Conservation (phyloP, 2,329 filamentous ascomycete genomes). For the Fusarium oligoseptatum region DNA sequence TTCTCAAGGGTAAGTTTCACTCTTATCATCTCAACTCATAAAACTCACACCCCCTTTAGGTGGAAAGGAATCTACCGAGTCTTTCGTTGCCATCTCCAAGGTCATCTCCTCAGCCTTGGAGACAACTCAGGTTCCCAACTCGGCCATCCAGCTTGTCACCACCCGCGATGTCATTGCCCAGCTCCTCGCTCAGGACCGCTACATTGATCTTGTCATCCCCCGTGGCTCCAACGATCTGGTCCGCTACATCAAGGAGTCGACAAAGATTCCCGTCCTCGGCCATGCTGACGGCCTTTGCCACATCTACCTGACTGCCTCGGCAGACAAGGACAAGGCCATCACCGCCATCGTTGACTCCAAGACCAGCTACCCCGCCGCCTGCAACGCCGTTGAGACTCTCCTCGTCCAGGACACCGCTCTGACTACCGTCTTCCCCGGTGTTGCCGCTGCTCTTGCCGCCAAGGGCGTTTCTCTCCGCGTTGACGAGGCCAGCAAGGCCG, state of each 20-base stretch:
- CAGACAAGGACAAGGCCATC: slow-evolving; percentile 77
- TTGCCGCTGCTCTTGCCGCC: slow-evolving; percentile 79
- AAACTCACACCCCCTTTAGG: slow-evolving; percentile 58
- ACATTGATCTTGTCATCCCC: slow-evolving; percentile 96
- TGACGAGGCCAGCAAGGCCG: slow-evolving; percentile 76
- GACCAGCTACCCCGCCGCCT: slow-evolving; percentile 93
- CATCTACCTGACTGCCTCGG: slow-evolving; percentile 85
- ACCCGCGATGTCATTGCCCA: slow-evolving; percentile 91
- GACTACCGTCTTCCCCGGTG: slow-evolving; percentile 73
- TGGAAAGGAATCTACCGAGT: slow-evolving; percentile 94
- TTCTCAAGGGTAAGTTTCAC: slow-evolving; percentile 84
- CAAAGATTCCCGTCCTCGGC: slow-evolving; percentile 94
- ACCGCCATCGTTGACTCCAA: slow-evolving; percentile 91
- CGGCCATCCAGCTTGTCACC: slow-evolving; percentile 92
- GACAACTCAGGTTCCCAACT: slow-evolving; percentile 81
- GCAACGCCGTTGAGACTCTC: slow-evolving; percentile 93
- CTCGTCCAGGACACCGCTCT: slow-evolving; percentile 83
- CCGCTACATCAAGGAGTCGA: slow-evolving; percentile 88
- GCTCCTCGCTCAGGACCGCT: slow-evolving; percentile 85
- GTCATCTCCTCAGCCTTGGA: slow-evolving; percentile 85
- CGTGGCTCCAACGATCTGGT: slow-evolving; percentile 92
- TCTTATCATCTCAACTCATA: background rate
- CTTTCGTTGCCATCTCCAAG: slow-evolving; percentile 90
- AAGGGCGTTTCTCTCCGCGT: slow-evolving; percentile 88
- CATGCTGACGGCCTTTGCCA: slow-evolving; percentile 95